phyloP scores from a whole-genome alignment of 2,329 filamentous ascomycete species.

The Colletotrichum sublineola region DNA sequence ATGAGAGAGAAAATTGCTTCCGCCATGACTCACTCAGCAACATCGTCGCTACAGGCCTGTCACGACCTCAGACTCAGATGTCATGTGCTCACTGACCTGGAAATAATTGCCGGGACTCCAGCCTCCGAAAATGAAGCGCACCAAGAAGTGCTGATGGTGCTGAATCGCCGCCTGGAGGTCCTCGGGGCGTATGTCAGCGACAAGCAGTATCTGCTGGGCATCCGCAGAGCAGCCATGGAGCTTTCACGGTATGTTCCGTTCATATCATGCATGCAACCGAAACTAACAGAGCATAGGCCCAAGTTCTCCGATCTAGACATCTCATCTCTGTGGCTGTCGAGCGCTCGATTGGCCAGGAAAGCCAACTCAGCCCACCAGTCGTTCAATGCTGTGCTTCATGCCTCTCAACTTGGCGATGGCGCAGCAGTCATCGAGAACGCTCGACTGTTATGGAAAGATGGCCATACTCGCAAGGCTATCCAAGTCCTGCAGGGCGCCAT shows the following conservation, averaged over 20 bases:
- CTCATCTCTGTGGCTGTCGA: conserved; percentile 87
- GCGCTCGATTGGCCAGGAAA: conserved; percentile 88
- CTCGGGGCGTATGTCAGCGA: conserved; percentile 91
- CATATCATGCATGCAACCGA: no score
- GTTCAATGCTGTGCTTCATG: conserved; percentile 93
- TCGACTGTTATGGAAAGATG: conserved; percentile 91
- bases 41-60: conserved; percentile 83
- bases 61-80: conserved; percentile 89
- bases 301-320: conserved; percentile 80
- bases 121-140: conserved; percentile 56
- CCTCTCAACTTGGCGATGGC: conserved; percentile 84
- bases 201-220: conserved; percentile 91
- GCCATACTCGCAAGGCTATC: conserved; percentile 94
- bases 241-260: conserved; percentile 70
- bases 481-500: conserved; percentile 91
- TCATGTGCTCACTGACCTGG: conserved; percentile 89
- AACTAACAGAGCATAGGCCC: conserved; percentile 53
- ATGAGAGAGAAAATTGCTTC: conserved; percentile 79
- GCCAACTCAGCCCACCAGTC: conserved; percentile 86
- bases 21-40: conserved; percentile 81
- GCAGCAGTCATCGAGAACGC: conserved; percentile 96
- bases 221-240: conserved; percentile 90
- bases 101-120: conserved; percentile 74
- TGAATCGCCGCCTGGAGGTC: conserved; percentile 86
- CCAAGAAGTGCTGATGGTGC: conserved; percentile 62